Percentiles rank a stretch among this genome's conserved stretches.
phyloP scores from a whole-genome alignment of 345 rosid genomes.

The Syzygium aromaticum region DNA sequence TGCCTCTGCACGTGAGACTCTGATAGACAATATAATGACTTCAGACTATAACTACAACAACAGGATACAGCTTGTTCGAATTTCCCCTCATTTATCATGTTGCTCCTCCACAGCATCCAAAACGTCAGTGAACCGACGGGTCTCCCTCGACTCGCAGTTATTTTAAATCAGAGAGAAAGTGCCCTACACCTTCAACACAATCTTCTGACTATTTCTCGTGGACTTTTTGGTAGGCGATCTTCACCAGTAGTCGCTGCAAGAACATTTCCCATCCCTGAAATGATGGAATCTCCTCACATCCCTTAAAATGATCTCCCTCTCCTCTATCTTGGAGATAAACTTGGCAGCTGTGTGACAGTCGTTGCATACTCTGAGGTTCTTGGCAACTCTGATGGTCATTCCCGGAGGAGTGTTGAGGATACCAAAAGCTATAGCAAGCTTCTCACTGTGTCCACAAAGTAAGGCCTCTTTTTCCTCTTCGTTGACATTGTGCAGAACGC shows the following conservation, averaged over 20 bases:
- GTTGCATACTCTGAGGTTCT: constrained; percentile 85
- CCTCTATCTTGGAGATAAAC: constrained; percentile 55
- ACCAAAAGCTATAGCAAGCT: constrained; percentile 79
- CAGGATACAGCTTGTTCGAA: neutral
- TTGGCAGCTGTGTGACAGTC: constrained; percentile 74
- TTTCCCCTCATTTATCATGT: neutral
- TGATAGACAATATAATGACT: neutral
- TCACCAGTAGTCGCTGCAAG: constrained; percentile 87
- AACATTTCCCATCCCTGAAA: constrained; percentile 71
- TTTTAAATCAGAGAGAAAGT: neutral
- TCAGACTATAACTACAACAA: neutral
- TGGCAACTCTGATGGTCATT: constrained; percentile 67
- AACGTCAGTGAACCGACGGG: neutral
- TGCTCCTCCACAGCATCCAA: neutral
- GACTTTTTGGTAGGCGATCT: neutral
- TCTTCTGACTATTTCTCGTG: neutral
- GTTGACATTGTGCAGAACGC: constrained; percentile 72
- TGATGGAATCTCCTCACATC: constrained; percentile 88
- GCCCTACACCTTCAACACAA: neutral
- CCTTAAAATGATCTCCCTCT: constrained; percentile 71
- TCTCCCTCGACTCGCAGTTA: neutral
- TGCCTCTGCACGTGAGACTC: neutral
- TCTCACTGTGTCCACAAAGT: constrained; percentile 91
- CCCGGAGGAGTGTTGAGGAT: constrained; percentile 65
- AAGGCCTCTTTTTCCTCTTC: constrained; percentile 72